phyloP scores from a whole-genome alignment of 1,139 yeast species.

The Yarrowia galli region DNA sequence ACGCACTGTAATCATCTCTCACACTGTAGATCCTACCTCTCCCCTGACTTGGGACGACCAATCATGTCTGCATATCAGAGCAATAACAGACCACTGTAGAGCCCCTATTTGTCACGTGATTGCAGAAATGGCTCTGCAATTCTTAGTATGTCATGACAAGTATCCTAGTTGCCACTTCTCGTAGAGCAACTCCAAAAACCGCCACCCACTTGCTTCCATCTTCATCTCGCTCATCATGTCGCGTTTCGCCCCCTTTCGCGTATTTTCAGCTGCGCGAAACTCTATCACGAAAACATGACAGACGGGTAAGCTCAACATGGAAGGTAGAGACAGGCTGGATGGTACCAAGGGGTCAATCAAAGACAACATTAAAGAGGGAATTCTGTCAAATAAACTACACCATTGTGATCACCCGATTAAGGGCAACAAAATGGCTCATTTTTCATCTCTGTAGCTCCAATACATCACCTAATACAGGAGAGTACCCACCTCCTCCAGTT shows the following conservation, averaged over 20 bases:
- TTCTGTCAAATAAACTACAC: not conserved
- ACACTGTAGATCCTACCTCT: not conserved
- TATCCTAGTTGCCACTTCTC: too few relatives aligned
- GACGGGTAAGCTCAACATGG: not conserved
- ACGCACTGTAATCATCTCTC: not conserved
- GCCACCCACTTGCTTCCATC: not conserved
- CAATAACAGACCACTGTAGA: too few relatives aligned
- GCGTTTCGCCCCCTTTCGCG: constrained; percentile 33
- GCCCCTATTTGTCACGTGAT: not conserved
- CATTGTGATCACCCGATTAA: rapidly evolving
- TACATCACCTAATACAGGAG: not conserved
- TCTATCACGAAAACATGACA: constrained; percentile 28
- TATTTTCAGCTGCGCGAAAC: constrained; percentile 33
- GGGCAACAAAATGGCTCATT: not conserved
- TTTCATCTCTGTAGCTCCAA: not conserved
- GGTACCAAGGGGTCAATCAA: not conserved
- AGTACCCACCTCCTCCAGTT: not conserved
- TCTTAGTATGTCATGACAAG: too few relatives aligned
- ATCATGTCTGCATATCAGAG: not conserved
- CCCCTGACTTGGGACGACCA: not conserved
- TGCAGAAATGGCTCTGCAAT: not conserved
- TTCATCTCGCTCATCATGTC: not conserved
- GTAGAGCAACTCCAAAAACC: too few relatives aligned
- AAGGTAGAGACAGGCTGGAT: not conserved
- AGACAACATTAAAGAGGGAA: too few relatives aligned